Evolutionary conservation across 1,284 basidiomycete species (phyloP).

Genomic region (Dichomitus squalens): DNA sequence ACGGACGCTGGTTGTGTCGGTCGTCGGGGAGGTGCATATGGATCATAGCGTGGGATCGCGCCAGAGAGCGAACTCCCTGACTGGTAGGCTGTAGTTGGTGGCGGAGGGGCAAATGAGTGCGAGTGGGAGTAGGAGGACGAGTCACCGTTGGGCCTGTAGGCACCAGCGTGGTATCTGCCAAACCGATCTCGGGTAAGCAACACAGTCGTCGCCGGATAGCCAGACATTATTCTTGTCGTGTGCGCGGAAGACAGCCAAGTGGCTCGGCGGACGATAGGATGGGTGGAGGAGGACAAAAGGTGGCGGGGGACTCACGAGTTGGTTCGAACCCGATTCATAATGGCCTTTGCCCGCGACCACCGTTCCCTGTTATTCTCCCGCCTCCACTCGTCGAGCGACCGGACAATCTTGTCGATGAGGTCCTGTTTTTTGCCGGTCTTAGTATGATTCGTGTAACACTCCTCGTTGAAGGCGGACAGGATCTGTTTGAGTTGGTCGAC

Average conservation of each 20-base stretch:
- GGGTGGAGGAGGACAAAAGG: not conserved
- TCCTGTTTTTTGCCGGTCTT: conserved; percentile 86
- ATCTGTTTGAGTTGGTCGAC: conserved; percentile 82
- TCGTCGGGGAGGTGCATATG: conserved; percentile 61
- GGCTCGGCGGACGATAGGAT: not conserved
- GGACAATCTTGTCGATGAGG: conserved; percentile 71
- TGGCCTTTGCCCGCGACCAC: conserved; percentile 65
- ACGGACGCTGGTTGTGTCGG: conserved; percentile 33
- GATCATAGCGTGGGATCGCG: conserved; percentile 54
- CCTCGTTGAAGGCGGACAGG: conserved; percentile 70
- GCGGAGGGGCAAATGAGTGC: conserved; percentile 16
- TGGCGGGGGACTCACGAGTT: conserved; percentile 52
- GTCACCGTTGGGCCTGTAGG: conserved; percentile 13
- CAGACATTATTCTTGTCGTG: not conserved
- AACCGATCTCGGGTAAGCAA: not conserved
- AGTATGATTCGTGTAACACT: conserved; percentile 65
- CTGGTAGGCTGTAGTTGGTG: conserved; percentile 16
- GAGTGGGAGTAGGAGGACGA: conserved; percentile 15
- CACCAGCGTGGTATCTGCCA: not conserved
- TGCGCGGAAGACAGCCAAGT: not conserved
- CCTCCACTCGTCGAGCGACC: conserved; percentile 61
- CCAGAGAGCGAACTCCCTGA: conserved; percentile 11
- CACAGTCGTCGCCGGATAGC: not conserved
- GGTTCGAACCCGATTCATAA: conserved; percentile 61
- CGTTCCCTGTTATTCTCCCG: conserved; percentile 53